Conservation (phyloP, 1,139 yeast genomes). For the Candida anutae region DNA sequence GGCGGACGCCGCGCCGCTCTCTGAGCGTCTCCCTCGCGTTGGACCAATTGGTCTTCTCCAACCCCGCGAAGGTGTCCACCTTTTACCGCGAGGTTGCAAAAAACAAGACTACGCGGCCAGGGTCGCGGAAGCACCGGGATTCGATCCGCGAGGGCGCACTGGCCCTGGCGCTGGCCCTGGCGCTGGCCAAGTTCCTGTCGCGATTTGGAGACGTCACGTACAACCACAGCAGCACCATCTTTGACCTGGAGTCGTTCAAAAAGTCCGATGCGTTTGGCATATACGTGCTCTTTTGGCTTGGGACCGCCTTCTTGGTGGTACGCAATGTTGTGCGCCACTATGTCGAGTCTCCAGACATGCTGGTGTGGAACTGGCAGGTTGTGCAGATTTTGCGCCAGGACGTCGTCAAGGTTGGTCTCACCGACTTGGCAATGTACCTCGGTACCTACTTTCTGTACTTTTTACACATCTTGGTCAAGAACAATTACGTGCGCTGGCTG, state of each 20-base stretch:
- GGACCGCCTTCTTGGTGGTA: constrained; percentile 45
- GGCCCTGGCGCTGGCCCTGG: no score
- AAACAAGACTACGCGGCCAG: no score
- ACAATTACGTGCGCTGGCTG: constrained; percentile 46
- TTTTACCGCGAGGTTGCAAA: no score
- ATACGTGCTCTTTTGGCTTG: constrained; percentile 63
- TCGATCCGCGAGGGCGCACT: no score
- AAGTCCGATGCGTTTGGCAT: constrained; percentile 52
- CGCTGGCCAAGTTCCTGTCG: constrained; percentile 15
- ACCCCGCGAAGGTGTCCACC: no score
- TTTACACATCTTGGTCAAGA: constrained; percentile 45
- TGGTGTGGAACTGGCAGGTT: constrained; percentile 40
- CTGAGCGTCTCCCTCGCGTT: no score
- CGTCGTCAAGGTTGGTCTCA: constrained; percentile 52
- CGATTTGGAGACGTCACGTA: constrained; percentile 40
- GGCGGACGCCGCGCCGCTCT: no score
- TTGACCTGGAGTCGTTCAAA: constrained; percentile 37
- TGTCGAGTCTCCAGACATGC: constrained; percentile 14
- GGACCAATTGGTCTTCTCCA: no score
- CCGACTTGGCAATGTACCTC: constrained; percentile 66
- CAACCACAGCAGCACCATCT: constrained; percentile 36
- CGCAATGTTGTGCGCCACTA: constrained; percentile 41
- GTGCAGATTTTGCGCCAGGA: constrained; percentile 46
- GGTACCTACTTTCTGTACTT: constrained; percentile 48
- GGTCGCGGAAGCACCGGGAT: no score